Conservation (phyloP, 495 filamentous ascomycete genomes). For the Penicillium paxilli region DNA sequence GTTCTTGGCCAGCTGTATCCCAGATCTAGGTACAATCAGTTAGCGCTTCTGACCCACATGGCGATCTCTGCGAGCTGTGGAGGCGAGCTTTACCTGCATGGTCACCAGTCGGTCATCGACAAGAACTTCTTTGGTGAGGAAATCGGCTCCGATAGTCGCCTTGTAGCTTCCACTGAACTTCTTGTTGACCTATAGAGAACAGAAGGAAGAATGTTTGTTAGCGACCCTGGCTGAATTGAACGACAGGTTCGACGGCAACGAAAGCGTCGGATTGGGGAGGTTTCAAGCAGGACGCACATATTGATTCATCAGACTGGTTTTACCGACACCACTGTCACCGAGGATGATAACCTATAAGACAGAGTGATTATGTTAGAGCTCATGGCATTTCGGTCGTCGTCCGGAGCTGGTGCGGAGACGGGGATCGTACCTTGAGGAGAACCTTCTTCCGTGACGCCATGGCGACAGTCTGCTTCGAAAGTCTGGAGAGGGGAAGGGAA, state of each 20-base stretch:
- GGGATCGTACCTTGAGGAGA: slow-evolving; percentile 77
- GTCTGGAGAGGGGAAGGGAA: slow-evolving; percentile 2
- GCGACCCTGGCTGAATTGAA: slow-evolving; percentile 9
- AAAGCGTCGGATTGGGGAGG: not conserved
- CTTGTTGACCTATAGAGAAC: slow-evolving; percentile 83
- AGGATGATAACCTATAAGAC: slow-evolving; percentile 88
- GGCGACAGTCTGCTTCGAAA: slow-evolving; percentile 20
- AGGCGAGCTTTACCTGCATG: slow-evolving; percentile 76
- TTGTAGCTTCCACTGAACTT: slow-evolving; percentile 99
- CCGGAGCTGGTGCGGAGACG: slow-evolving; percentile 30
- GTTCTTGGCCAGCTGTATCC: slow-evolving; percentile 97
- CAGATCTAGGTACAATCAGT: slow-evolving; percentile 66
- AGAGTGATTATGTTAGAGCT: slow-evolving; percentile 6
- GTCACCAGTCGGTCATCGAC: slow-evolving; percentile 97
- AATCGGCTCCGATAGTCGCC: slow-evolving; percentile 97
- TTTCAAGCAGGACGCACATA: slow-evolving; percentile 69
- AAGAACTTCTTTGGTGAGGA: slow-evolving; percentile 96
- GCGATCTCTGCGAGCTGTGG: not conserved
- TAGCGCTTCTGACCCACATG: slow-evolving; percentile 6
- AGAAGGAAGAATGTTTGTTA: slow-evolving; percentile 17
- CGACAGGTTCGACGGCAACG: not conserved
- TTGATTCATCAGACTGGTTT: slow-evolving; percentile 99
- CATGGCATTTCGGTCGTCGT: not conserved
- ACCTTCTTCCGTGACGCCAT: slow-evolving; percentile 98
- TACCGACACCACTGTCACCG: slow-evolving; percentile 96